Percentiles rank a stretch among this genome's conserved stretches.
Conservation (phyloP, 176 grass and related monocot species). For the Aegilops bicornis region DNA sequence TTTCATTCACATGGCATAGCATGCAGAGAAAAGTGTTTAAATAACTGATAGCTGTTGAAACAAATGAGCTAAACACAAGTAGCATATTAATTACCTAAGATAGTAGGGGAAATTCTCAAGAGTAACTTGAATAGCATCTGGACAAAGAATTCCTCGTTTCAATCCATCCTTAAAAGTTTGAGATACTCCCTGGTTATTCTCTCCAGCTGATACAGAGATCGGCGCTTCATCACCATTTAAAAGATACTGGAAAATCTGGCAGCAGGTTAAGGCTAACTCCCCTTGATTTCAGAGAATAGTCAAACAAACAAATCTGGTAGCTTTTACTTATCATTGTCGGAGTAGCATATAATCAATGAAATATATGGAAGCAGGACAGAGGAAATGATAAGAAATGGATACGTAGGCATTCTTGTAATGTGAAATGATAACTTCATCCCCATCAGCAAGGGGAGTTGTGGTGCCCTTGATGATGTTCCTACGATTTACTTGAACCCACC, state of each 20-base stretch:
- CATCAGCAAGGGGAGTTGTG: conserved; percentile 40
- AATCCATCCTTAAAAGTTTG: conserved; percentile 62
- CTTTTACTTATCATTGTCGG: conserved; percentile 1
- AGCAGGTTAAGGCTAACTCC: conserved; percentile 28
- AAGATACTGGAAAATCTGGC: conserved; percentile 74
- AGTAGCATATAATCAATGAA: neutral
- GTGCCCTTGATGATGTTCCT: neutral
- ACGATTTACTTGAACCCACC: conserved; percentile 55
- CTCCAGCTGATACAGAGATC: conserved; percentile 30
- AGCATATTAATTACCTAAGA: conserved; percentile 69
- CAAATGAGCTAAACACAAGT: neutral
- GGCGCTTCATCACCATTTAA: conserved; percentile 31
- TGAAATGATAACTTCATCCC: conserved; percentile 66
- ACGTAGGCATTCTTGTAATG: conserved; percentile 54
- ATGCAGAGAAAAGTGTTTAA: neutral
- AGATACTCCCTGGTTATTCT: conserved; percentile 22
- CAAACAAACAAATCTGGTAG: conserved; percentile 14
- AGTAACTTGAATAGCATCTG: conserved; percentile 65
- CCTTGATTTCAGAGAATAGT: neutral
- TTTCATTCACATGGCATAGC: neutral
- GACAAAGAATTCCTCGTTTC: conserved; percentile 59
- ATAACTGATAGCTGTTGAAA: conserved; percentile 9
- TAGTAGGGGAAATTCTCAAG: conserved; percentile 77
- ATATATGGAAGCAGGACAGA: neutral
- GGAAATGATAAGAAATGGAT: conserved; percentile 46